Evolutionary conservation across 2,329 filamentous ascomycete species (phyloP), one percentile per base, ranked within the genome.

Genomic region (Exophiala viscosa): DNA sequence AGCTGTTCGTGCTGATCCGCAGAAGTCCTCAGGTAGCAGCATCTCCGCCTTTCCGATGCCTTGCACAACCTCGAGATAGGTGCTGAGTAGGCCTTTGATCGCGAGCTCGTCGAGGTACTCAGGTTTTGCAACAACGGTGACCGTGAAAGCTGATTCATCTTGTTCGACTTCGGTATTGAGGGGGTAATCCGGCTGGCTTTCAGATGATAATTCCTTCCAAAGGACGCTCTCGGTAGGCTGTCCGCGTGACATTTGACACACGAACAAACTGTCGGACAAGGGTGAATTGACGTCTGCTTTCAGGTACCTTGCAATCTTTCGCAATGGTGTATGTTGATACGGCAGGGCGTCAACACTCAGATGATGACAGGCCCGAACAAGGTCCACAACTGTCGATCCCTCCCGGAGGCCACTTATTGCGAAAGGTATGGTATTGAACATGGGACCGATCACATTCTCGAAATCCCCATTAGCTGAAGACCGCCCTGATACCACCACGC

Each of bases 401-500:
- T 67, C 58, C 5, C 69, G 55, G 11, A 79, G 59, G 5, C 71
- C 65, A 13, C 45, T 39, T 32, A 83, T 69, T 49, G 81, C 77
- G 65, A 87, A 90, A 0, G 91, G 90, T 1, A 96, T 73, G 0
- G 90, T 96, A 65, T 96, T 96, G 77, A 96, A 95, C 15, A 96
- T 72, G 0, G 92, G 91, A 0, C 91, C 92, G 38, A 93, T 79
- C 1, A 88, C 81, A 17, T 76, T 65, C 42, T 90, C 86, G 1
- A 84, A 79, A 1, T 76, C 75, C 6, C 85, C 77, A 10, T 90
- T 70, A 39, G 87, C 81, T 3, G 95, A 80, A 0, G 83, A 81
- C 54, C 91, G 80, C 1, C 91, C 92, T 5, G 90, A 93, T 0
- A 88, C 79, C 10, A 96, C 79, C 15, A 95, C 73, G 1, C 92